Evolutionary conservation across 2,329 filamentous ascomycete species (phyloP).

Genomic region (Monilinia fructicola): DNA sequence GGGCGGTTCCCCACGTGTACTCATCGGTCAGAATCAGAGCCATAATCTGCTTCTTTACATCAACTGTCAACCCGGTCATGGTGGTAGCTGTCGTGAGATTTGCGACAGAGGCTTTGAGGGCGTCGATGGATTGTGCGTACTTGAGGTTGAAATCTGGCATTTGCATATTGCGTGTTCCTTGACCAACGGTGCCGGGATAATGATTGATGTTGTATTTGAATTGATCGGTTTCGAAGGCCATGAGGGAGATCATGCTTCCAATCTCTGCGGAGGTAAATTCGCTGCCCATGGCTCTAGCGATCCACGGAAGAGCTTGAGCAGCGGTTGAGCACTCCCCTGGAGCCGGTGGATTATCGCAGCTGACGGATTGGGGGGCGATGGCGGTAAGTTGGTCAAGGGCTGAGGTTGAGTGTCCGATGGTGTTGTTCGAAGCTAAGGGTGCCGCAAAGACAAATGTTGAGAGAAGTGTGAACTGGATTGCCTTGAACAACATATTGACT

Average conservation of each 20-base stretch:
- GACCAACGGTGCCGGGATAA: constrained; percentile 51
- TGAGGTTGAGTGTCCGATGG: not conserved
- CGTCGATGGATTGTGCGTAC: constrained; percentile 53
- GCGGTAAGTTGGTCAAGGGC: not conserved
- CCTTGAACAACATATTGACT: not conserved
- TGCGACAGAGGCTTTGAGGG: constrained; percentile 42
- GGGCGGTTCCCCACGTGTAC: constrained; percentile 57
- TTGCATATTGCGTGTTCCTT: constrained; percentile 67
- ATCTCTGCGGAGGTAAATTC: constrained; percentile 52
- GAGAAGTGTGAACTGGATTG: not conserved
- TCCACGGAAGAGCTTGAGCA: constrained; percentile 49
- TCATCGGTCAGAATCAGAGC: constrained; percentile 51
- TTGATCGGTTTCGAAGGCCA: constrained; percentile 59
- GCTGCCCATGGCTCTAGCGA: constrained; percentile 52
- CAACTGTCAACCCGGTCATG: constrained; percentile 38
- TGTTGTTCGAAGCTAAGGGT: not conserved
- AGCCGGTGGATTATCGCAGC: constrained; percentile 47
- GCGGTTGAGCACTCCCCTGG: constrained; percentile 55
- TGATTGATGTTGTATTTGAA: constrained; percentile 65
- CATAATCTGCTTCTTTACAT: constrained; percentile 47
- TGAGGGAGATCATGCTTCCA: constrained; percentile 59
- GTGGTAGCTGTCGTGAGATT: constrained; percentile 38
- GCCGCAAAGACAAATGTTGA: not conserved
- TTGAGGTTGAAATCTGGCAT: constrained; percentile 52
- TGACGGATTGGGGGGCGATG: constrained; percentile 50